phyloP scores from a whole-genome alignment of 805 yeast species.

The Sugiyamaella lignohabitans region DNA sequence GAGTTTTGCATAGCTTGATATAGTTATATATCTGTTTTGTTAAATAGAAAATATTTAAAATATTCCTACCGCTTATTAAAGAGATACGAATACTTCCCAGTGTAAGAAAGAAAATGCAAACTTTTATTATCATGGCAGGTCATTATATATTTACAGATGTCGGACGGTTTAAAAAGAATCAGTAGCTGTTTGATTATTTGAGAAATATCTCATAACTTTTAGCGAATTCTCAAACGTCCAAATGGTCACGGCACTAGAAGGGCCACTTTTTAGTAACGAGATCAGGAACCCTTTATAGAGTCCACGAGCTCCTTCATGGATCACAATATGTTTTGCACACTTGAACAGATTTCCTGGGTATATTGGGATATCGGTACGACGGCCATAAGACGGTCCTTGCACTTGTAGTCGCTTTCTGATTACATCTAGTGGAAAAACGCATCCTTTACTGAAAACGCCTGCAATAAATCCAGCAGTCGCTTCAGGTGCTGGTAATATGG shows the following conservation, averaged over 20 bases:
- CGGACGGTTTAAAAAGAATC: not conserved
- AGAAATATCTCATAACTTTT: slow-evolving; percentile 8
- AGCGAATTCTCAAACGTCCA: slow-evolving; percentile 49
- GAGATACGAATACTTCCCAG: too few species aligned
- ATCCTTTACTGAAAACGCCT: slow-evolving; percentile 64
- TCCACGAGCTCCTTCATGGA: slow-evolving; percentile 56
- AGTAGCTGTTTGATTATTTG: not conserved
- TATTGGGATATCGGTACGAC: slow-evolving; percentile 14
- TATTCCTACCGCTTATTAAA: too few species aligned
- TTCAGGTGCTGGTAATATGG: slow-evolving; percentile 32
- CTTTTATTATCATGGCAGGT: slow-evolving; percentile 1
- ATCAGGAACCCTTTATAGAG: slow-evolving; percentile 70
- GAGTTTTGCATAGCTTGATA: slow-evolving; percentile 9
- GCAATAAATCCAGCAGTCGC: slow-evolving; percentile 67
- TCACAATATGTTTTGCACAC: slow-evolving; percentile 37
- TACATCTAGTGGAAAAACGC: slow-evolving; percentile 82
- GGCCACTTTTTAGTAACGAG: slow-evolving; percentile 72
- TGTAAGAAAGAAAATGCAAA: too few species aligned
- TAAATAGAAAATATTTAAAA: too few species aligned
- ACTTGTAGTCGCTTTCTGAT: slow-evolving; percentile 74
- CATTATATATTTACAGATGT: not conserved
- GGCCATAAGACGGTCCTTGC: slow-evolving; percentile 31
- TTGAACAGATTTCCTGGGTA: slow-evolving; percentile 24
- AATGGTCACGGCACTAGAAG: slow-evolving; percentile 55
- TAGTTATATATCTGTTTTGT: too few species aligned